Evolutionary conservation across 1,139 yeast species (phyloP).

Genomic region (Nakaseomyces glabratus): DNA sequence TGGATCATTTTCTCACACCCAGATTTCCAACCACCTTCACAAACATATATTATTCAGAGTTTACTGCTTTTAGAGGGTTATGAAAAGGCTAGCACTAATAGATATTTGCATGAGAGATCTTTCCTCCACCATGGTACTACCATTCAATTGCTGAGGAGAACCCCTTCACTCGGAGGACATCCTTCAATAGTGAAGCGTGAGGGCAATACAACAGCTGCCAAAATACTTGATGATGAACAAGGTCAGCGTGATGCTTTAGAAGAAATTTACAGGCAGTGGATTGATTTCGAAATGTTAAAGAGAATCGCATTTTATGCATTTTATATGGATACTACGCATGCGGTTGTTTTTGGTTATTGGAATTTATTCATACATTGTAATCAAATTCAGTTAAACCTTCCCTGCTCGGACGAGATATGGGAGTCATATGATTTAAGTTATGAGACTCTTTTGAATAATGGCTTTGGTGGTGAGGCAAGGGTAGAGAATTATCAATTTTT

Average conservation of each 20-base stretch:
- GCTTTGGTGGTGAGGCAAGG: constrained; percentile 15
- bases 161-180: constrained; percentile 66
- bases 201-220: constrained; percentile 12
- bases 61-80: constrained; percentile 53
- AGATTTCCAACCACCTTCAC: constrained; percentile 50
- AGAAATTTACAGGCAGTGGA: constrained; percentile 52
- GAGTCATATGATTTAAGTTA: constrained; percentile 37
- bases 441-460: constrained; percentile 21
- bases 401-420: constrained; percentile 78
- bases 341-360: constrained; percentile 72
- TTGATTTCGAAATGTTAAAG: constrained; percentile 68
- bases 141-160: constrained; percentile 60
- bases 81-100: constrained; percentile 53
- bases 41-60: constrained; percentile 60
- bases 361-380: constrained; percentile 51
- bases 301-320: constrained; percentile 74
- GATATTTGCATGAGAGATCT: constrained; percentile 62
- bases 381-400: constrained; percentile 65
- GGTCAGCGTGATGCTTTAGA: constrained; percentile 20
- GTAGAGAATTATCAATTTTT: constrained; percentile 36
- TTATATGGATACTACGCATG: constrained; percentile 69
- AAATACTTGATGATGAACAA: constrained; percentile 8
- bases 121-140: constrained; percentile 73
- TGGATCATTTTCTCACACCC: constrained; percentile 52
- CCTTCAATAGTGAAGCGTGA: constrained; percentile 37